Base-by-base conservation (phyloP, 1,139 yeast species). In the Kazachstania sp. region DNA sequence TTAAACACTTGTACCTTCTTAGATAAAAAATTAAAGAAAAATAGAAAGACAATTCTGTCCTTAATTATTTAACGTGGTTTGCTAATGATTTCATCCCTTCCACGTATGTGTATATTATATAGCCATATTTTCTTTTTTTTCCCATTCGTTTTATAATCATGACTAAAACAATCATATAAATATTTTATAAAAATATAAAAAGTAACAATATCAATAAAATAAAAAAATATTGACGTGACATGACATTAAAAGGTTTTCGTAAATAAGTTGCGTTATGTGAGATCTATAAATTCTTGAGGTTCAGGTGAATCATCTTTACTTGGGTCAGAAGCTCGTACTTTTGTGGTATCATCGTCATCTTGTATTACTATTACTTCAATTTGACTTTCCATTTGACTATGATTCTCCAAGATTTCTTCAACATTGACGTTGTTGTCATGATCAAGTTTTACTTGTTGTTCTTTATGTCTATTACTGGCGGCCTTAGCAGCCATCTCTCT, bases 381-480 rank as follows among this genome's bases (percentile, higher is more conserved):
- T 31, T 44, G 40, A 39, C 51, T 49, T n/a, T 49, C 49, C 52
- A 50, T 50, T 37, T 37, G 23, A 35, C 46, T 40, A 37, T 48
- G 50, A 28, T 38, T 44, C 8, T 39, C 18, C n/a, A 50, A 26
- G 16, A 48, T 38, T 42, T 48, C 48, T n/a, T 48, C 41, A 2
- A 50, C 41, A 37, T 50, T 40, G n/a, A 48, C 50, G 20, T 26
- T 36, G 30, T 45, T 49, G 16, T 49, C 44, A 44, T 30, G 46
- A 23, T n/a, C 39, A 26, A 31, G 44, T 29, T 28, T 40, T 28
- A 26, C 41, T 37, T 30, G 66, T 58, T 83, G 92, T 18, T 66
- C 60, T 8, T 72, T 61, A 47, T 95, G 67, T 52, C 84, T 66
- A 51, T 81, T 81, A 0, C 94, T 85, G 0, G 94, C 86, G 1